Percentiles rank a stretch among this genome's conserved stretches.
Evolutionary conservation across 805 yeast species (phyloP).

Genomic region (Kodamaea laetipori): DNA sequence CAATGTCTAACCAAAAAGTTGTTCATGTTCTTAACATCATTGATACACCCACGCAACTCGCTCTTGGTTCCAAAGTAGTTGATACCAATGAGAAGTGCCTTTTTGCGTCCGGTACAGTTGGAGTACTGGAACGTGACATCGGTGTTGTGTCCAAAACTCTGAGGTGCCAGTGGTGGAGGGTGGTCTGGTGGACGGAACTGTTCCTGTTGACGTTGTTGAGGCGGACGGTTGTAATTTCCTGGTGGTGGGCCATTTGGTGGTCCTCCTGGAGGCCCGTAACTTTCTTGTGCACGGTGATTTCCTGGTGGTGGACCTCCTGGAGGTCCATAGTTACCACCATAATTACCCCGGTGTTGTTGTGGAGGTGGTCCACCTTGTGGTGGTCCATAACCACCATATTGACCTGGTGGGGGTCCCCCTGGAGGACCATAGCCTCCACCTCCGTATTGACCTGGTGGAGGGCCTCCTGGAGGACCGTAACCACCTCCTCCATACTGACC

Average conservation of each 20-base stretch:
- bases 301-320: slow-evolving; percentile 24
- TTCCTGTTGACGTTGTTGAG: neutral
- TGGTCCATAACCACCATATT: slow-evolving; percentile 8
- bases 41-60: slow-evolving; percentile 40
- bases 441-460: slow-evolving; percentile 19
- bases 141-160: slow-evolving; percentile 37
- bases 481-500: slow-evolving; percentile 22
- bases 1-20: slow-evolving; percentile 29
- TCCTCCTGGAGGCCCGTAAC: slow-evolving; percentile 14
- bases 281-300: slow-evolving; percentile 15
- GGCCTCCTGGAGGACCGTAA: slow-evolving; percentile 22
- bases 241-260: slow-evolving; percentile 7
- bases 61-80: slow-evolving; percentile 35
- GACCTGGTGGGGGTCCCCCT: slow-evolving; percentile 13
- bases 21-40: slow-evolving; percentile 43
- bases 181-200: slow-evolving; percentile 15
- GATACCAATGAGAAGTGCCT: slow-evolving; percentile 40
- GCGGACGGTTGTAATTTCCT: slow-evolving; percentile 5
- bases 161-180: slow-evolving; percentile 37
- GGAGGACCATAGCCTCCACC: slow-evolving; percentile 20
- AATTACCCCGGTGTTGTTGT: too few species aligned
- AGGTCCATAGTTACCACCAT: slow-evolving; percentile 18
- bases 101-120: slow-evolving; percentile 38
- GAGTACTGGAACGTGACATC: slow-evolving; percentile 42
- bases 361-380: too few species aligned